Evolutionary conservation across 768 basidiomycete species (phyloP), one percentile per base, ranked within the genome.

Genomic region (Calvatia gigantea): DNA sequence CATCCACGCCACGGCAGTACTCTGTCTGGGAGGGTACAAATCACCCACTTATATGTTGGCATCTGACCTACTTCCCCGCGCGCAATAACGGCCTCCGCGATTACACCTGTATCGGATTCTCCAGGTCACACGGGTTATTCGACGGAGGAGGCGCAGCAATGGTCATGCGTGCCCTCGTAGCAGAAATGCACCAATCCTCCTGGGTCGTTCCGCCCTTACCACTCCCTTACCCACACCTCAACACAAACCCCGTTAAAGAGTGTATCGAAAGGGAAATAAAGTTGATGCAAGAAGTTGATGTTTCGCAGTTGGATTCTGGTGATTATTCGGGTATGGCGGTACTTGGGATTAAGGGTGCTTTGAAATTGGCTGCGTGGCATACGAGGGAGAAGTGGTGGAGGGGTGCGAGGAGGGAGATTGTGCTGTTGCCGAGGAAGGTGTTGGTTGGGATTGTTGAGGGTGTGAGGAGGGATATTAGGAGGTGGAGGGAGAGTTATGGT

Each of bases 21-120:
- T 55, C 66, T 4, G 50, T 54, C 25, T 77, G 73, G 73, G 73
- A 73, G 47, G 58, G 64, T 6, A 60, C 39, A 11, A 60, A 46
- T 6, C 62, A 72, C 57, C 76, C 76, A 11, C 60, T 77, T 43
- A 75, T 74, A 15, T 75, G 70, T 59, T 77, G 75, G 75, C 75
- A 77, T 41, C 37, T 78, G n/a, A 72, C 71, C 6, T 67, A 72
- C 46, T 74, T 77, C 57, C 75, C 73, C 4, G 60, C 72, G 3
- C 33, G 44, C 8, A 61, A 58, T 1, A 63, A 67, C n/a, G 61
- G 63, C 19, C 66, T 60, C 2, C 57, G 60, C 3, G 51, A 67
- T 8, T 70, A 75, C 51, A 73, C 71, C 3, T 73, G 72, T 32
- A 71, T 78, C 39, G 75, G 77, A 2, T 73, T 78, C 57, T 64